Conservation (phyloP, 306 rosid species). For the Sicyos baderoa region DNA sequence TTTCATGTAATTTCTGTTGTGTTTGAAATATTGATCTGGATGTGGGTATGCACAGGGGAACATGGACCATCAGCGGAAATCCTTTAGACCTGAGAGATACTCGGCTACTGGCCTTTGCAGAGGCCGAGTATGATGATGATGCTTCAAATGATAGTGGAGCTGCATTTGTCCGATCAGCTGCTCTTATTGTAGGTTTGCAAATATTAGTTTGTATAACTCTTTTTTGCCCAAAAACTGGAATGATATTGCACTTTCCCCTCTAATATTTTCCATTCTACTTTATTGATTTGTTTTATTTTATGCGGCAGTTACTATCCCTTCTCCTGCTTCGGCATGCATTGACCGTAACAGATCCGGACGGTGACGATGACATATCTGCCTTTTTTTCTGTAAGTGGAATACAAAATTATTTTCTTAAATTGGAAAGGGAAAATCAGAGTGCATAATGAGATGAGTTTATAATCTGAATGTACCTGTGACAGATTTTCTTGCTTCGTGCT, state of each 20-base stretch:
- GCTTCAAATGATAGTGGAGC: conserved; percentile 37
- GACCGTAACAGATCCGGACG: conserved; percentile 38
- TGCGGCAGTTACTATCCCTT: conserved; percentile 47
- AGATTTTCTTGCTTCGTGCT: conserved; percentile 53
- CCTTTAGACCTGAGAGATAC: conserved; percentile 47
- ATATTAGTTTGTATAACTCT: background rate
- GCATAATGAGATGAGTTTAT: background rate
- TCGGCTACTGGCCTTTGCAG: conserved; percentile 48
- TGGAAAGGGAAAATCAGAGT: background rate
- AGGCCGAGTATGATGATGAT: conserved; percentile 47
- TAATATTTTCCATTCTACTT: background rate
- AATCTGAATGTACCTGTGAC: conserved; percentile 14
- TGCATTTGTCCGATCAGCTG: conserved; percentile 44
- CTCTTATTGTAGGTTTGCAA: conserved; percentile 41
- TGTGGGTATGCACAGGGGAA: conserved; percentile 34
- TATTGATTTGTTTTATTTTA: background rate
- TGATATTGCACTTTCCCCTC: background rate
- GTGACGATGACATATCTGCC: conserved; percentile 38
- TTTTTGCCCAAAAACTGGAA: background rate
- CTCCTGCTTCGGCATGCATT: conserved; percentile 46
- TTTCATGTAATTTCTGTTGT: background rate
- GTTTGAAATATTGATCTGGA: conserved; percentile 2
- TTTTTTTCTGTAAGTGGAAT: conserved; percentile 45
- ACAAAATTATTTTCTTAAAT: background rate
- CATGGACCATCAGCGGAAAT: conserved; percentile 41